Evolutionary conservation across 2,329 filamentous ascomycete genomes (phyloP).

Genomic region (Cryphonectria japonica): DNA sequence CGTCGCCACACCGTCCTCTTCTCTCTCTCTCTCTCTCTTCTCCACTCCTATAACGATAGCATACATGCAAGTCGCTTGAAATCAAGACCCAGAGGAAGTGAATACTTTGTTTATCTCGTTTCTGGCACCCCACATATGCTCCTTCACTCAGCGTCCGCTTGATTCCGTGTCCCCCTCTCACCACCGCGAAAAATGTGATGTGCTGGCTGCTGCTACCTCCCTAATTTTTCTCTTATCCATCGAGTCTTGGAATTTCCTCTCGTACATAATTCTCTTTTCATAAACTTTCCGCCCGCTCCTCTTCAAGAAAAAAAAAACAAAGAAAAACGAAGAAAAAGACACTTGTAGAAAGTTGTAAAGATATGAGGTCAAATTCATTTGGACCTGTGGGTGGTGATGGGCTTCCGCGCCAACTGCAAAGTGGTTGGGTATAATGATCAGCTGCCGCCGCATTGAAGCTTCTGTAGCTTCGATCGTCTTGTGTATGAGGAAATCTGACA

Average conservation of each 20-base stretch:
- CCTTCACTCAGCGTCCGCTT: background rate
- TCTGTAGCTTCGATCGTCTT: background rate
- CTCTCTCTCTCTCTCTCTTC: background rate
- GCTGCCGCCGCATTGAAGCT: conserved; percentile 3
- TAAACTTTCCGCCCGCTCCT: background rate
- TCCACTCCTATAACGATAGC: conserved; percentile 1
- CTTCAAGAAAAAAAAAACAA: background rate
- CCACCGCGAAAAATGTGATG: conserved; percentile 2
- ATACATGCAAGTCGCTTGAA: conserved; percentile 18
- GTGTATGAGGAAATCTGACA: background rate
- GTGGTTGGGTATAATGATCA: conserved; percentile 17
- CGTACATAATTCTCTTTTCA: conserved; percentile 15
- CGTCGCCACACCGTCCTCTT: background rate
- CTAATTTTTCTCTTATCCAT: background rate
- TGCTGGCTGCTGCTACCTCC: background rate
- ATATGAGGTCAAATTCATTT: background rate
- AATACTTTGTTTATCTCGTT: background rate
- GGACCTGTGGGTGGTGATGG: background rate
- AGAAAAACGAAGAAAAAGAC: background rate
- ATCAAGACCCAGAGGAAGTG: background rate
- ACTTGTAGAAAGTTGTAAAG: conserved; percentile 8
- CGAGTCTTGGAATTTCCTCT: conserved; percentile 11
- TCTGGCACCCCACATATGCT: conserved; percentile 8
- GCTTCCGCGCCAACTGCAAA: background rate
- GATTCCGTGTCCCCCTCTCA: background rate